phyloP scores from a whole-genome alignment of 2,329 filamentous ascomycete species.

The Periconia sp. region DNA sequence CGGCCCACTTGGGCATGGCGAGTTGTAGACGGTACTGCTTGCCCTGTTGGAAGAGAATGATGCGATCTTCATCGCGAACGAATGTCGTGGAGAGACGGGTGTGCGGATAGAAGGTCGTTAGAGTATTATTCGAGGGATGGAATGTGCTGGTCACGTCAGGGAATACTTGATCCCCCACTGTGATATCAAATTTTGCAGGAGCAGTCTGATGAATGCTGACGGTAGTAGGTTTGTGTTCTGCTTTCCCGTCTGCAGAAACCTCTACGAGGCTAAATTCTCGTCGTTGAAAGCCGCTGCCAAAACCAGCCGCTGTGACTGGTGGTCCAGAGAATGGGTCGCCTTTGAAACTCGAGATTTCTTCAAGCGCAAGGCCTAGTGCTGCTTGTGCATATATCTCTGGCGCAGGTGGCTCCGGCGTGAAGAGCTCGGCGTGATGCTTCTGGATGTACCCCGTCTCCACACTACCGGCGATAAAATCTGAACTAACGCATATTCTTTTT shows the following conservation, averaged over 20 bases:
- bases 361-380: slow-evolving; percentile 73
- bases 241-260: slow-evolving; percentile 51
- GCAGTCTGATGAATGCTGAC: slow-evolving; percentile 61
- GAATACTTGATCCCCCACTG: slow-evolving; percentile 47
- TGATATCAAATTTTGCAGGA: slow-evolving; percentile 58
- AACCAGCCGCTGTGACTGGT: slow-evolving; percentile 55
- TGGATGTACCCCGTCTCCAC: slow-evolving; percentile 97
- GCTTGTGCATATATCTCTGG: slow-evolving; percentile 86
- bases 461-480: slow-evolving; percentile 82
- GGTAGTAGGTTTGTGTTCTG: slow-evolving; percentile 46
- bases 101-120: slow-evolving; percentile 81
- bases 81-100: slow-evolving; percentile 82
- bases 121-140: slow-evolving; percentile 50
- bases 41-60: slow-evolving; percentile 79
- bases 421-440: slow-evolving; percentile 82
- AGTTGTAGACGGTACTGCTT: slow-evolving; percentile 63
- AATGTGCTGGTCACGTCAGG: slow-evolving; percentile 56
- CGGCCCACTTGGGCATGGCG: slow-evolving; percentile 75
- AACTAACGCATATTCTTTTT: slow-evolving; percentile 81
- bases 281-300: slow-evolving; percentile 65
- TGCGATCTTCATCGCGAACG: slow-evolving; percentile 64
- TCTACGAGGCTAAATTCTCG: slow-evolving; percentile 65
- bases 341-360: slow-evolving; percentile 40
- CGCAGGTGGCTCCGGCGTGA: slow-evolving; percentile 65
- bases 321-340: slow-evolving; percentile 50